phyloP scores from a whole-genome alignment of 2,329 filamentous ascomycete species.

The Diaporthe citri region DNA sequence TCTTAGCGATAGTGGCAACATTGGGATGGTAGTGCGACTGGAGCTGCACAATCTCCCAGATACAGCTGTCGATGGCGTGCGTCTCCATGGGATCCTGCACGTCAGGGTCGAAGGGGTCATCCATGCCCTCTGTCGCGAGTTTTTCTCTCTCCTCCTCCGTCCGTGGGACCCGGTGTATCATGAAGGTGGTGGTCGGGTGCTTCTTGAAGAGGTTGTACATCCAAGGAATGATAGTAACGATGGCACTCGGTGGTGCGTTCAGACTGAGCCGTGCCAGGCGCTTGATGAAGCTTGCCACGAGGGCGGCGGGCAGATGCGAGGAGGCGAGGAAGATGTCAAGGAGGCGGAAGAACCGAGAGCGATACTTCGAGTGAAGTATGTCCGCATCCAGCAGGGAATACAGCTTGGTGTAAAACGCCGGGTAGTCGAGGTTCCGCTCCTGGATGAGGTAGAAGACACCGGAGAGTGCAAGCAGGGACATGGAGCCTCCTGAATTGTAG shows the following conservation, averaged over 20 bases:
- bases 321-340: slow-evolving; percentile 91
- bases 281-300: slow-evolving; percentile 97
- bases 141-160: slow-evolving; percentile 68
- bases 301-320: slow-evolving; percentile 88
- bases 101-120: slow-evolving; percentile 81
- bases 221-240: slow-evolving; percentile 91
- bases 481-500: slow-evolving; percentile 88
- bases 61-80: slow-evolving; percentile 86
- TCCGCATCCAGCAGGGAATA: slow-evolving; percentile 91
- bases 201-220: slow-evolving; percentile 93
- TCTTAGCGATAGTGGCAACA: slow-evolving; percentile 92
- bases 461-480: slow-evolving; percentile 87
- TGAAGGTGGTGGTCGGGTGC: slow-evolving; percentile 93
- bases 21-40: slow-evolving; percentile 97
- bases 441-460: slow-evolving; percentile 96
- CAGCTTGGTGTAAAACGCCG: slow-evolving; percentile 91
- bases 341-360: slow-evolving; percentile 92
- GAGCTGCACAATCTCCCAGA: slow-evolving; percentile 95
- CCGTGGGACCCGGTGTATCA: slow-evolving; percentile 85
- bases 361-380: slow-evolving; percentile 92
- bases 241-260: slow-evolving; percentile 88
- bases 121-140: slow-evolving; percentile 70
- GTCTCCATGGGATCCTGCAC: slow-evolving; percentile 89
- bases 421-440: slow-evolving; percentile 95
- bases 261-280: slow-evolving; percentile 86